phyloP scores from a whole-genome alignment of 768 basidiomycete genomes.

The Gloeopeniophorella convolvens region DNA sequence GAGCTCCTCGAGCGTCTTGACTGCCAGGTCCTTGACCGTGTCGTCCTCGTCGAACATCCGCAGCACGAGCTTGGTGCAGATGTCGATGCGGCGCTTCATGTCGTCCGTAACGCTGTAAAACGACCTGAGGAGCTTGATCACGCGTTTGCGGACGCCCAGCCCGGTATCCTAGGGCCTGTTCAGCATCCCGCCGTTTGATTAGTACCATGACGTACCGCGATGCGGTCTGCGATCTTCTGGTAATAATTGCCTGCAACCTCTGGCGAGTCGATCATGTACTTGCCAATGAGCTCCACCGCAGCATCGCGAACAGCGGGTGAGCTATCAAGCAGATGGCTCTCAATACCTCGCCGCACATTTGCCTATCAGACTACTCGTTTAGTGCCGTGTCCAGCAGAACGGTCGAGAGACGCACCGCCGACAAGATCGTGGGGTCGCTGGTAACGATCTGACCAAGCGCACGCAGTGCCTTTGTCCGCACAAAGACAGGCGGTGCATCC shows the following conservation, averaged over 20 bases:
- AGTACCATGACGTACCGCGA: conserved; percentile 54
- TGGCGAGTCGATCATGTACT: conserved; percentile 87
- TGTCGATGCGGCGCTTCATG: conserved; percentile 60
- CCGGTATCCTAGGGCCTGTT: conserved; percentile 74
- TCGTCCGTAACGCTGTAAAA: conserved; percentile 67
- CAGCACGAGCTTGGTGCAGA: conserved; percentile 72
- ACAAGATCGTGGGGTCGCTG: conserved; percentile 79
- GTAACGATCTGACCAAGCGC: conserved; percentile 87
- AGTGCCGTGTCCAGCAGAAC: background rate
- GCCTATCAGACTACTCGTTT: conserved; percentile 36
- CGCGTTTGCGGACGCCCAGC: conserved; percentile 87
- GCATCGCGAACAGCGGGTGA: conserved; percentile 96
- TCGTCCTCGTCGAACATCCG: conserved; percentile 93
- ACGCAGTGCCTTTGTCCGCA: conserved; percentile 89
- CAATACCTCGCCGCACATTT: conserved; percentile 80
- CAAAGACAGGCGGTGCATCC: conserved; percentile 82
- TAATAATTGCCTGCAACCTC: conserved; percentile 90
- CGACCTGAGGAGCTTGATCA: conserved; percentile 87
- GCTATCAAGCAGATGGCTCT: conserved; percentile 82
- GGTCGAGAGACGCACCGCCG: conserved; percentile 44
- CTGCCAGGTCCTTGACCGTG: conserved; percentile 85
- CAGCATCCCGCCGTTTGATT: background rate
- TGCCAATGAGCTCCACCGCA: conserved; percentile 95
- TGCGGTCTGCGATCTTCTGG: conserved; percentile 78
- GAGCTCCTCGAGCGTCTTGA: conserved; percentile 85